These are phyloP conservation scores for Capsicum pubescens DNA, from an alignment of 257 asterid species.

Conservation along the genomic window DNA sequence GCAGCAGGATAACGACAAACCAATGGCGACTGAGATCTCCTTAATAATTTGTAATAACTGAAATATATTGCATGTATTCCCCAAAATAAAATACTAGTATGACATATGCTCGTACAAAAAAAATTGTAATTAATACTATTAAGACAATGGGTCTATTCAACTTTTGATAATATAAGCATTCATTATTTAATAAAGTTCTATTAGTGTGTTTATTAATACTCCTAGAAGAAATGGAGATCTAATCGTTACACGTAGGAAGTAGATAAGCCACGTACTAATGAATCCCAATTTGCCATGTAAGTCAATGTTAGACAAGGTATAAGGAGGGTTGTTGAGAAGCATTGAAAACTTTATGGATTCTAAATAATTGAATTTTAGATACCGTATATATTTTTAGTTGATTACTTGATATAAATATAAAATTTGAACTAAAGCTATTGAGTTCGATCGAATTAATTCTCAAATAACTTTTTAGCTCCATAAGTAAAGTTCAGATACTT, in stretches of 20 bases:
- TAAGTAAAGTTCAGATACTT: too few relatives aligned
- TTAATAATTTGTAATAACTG: not conserved
- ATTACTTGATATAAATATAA: not conserved
- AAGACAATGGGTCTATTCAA: not conserved
- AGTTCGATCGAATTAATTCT: too few relatives aligned
- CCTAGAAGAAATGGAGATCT: not conserved
- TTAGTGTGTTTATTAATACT: not conserved
- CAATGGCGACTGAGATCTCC: constrained; percentile 19
- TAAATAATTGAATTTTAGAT: too few relatives aligned
- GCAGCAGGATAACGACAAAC: not conserved
- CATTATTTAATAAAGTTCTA: not conserved
- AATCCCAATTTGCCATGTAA: constrained; percentile 30
- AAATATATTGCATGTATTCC: not conserved
- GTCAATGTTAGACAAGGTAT: not conserved
- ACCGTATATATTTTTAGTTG: not conserved
- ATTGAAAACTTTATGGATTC: too few relatives aligned
- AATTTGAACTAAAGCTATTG: not conserved
- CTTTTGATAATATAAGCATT: not conserved
- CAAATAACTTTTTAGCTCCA: too few relatives aligned
- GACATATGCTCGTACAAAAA: not conserved
- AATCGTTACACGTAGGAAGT: constrained; percentile 23
- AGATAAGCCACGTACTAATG: constrained; percentile 21
- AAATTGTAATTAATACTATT: not conserved
- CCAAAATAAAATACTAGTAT: not conserved
- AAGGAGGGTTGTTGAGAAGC: too few relatives aligned